Evolutionary conservation across 2,329 filamentous ascomycete species (phyloP).

Genomic region (Beauveria sp.): DNA sequence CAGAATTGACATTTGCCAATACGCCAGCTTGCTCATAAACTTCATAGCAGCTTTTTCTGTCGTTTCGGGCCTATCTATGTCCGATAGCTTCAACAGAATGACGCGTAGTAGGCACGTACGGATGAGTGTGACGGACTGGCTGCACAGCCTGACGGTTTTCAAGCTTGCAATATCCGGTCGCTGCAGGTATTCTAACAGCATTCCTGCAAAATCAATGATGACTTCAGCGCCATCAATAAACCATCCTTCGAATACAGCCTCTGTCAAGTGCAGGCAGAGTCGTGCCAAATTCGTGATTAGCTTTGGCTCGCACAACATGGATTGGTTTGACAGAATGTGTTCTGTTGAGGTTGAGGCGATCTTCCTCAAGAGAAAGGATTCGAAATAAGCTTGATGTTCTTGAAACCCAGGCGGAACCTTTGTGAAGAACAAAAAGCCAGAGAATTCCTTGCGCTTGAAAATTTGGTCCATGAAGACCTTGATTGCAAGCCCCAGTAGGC

Average conservation of each 20-base stretch:
- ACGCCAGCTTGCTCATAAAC: slow-evolving; percentile 79
- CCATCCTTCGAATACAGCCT: slow-evolving; percentile 93
- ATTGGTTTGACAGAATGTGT: slow-evolving; percentile 62
- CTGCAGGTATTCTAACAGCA: slow-evolving; percentile 81
- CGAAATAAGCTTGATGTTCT: slow-evolving; percentile 92
- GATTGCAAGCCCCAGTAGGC: slow-evolving; percentile 68
- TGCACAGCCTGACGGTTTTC: slow-evolving; percentile 88
- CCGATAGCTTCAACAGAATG: slow-evolving; percentile 72
- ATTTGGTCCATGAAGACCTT: slow-evolving; percentile 81
- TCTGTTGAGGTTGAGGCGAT: slow-evolving; percentile 64
- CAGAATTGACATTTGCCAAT: slow-evolving; percentile 91
- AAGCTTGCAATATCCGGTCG: slow-evolving; percentile 70
- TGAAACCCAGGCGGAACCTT: slow-evolving; percentile 89
- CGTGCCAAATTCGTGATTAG: slow-evolving; percentile 81
- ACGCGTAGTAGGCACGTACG: slow-evolving; percentile 71
- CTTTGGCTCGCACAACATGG: slow-evolving; percentile 69
- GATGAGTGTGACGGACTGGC: slow-evolving; percentile 69
- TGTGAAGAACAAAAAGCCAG: slow-evolving; percentile 74
- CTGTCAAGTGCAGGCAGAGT: slow-evolving; percentile 72
- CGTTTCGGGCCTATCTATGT: slow-evolving; percentile 60
- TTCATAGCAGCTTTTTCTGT: slow-evolving; percentile 55
- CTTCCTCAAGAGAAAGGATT: slow-evolving; percentile 76
- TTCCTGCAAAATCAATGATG: slow-evolving; percentile 78
- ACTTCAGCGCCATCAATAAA: slow-evolving; percentile 82
- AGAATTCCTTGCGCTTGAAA: slow-evolving; percentile 79